These are phyloP conservation scores for Apiotrichum veenhuisii DNA, from an alignment of 1,284 basidiomycete species.

Conservation along the genomic window DNA sequence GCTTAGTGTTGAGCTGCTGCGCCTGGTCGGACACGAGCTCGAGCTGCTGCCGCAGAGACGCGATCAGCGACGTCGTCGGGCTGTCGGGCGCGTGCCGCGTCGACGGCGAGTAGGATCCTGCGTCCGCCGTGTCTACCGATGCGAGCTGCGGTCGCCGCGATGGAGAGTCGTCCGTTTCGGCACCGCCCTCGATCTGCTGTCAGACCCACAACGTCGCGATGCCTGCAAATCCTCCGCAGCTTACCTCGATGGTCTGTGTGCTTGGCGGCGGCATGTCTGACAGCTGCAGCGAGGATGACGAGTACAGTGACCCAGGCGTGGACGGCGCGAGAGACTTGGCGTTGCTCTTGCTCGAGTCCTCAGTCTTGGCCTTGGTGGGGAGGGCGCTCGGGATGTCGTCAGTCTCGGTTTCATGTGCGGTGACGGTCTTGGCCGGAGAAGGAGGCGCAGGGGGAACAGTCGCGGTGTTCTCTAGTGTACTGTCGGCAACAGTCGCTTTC, in stretches of 20 bases:
- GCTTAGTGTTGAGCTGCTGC: slow-evolving; percentile 82
- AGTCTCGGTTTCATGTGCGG: no score
- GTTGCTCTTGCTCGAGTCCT: neutral
- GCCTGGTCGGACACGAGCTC: slow-evolving; percentile 85
- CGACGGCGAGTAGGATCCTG: slow-evolving; percentile 4
- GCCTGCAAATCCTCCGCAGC: no score
- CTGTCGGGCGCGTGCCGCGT: slow-evolving; percentile 42
- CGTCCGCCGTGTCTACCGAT: neutral
- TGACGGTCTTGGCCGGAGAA: no score
- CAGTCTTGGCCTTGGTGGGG: neutral
- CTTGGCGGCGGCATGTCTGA: neutral
- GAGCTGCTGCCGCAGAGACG: slow-evolving; percentile 72
- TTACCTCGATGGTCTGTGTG: slow-evolving; percentile 1
- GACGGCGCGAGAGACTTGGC: neutral
- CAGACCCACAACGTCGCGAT: no score
- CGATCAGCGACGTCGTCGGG: slow-evolving; percentile 58
- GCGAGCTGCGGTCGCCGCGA: neutral
- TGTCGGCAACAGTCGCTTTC: neutral
- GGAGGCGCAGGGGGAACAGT: no score
- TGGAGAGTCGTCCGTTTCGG: neutral
- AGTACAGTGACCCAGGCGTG: neutral
- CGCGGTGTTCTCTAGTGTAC: no score
- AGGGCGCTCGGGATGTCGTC: no score
- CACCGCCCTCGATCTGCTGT: neutral
- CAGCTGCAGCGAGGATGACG: neutral